Base-by-base conservation (phyloP, 169 alveolate species). In the Eimeria acervulina region DNA sequence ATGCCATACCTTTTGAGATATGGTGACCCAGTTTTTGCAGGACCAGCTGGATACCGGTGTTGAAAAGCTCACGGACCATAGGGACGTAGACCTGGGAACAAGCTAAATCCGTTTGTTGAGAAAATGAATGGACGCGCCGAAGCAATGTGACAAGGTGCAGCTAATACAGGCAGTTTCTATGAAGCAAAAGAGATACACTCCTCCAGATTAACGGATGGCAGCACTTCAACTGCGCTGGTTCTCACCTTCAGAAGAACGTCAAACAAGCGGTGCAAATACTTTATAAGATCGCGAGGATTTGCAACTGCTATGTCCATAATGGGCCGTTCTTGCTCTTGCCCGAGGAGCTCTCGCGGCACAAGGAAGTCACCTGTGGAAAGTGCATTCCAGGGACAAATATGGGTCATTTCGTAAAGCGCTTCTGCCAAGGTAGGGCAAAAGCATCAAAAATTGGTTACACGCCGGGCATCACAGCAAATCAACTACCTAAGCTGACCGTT, bases 81-180 rank as follows among this genome's bases (percentile, higher is more conserved):
- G 94, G 94, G 2, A 87, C 94, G 81, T 87, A 87, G 44, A 87
- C 94, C 94, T 87, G 83, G 13, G 52, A 36, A 55, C 52, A 47
- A 42, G 51, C 15, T 17, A 72, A 72, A 66, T 61, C 36, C 72
- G 17, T 31, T 66, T 4, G 15, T 10, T 66, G 44, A 31, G 42
- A 66, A n/a, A 33, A 36, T 3, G 76, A n/a, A 28, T 5, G 28
- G 31, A 26, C 44, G 28, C 47, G 47, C 15, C 26, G 28, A 72
- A 72, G 47, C 28, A 4, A 13, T 72, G 36, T 33, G 28, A 28
- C 3, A 5, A 3, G n/a, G 26, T 36, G 83, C 28, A 19, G 51
- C n/a, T 47, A 19, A 72, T 2, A 19, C 26, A 17, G 31, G 26
- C 42, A 1, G 8, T n/a, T 7, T 28, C 72, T 66, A 33, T 28